Evolutionary conservation across 2,329 filamentous ascomycete species (phyloP).

Genomic region (Apiospora saccharicola): DNA sequence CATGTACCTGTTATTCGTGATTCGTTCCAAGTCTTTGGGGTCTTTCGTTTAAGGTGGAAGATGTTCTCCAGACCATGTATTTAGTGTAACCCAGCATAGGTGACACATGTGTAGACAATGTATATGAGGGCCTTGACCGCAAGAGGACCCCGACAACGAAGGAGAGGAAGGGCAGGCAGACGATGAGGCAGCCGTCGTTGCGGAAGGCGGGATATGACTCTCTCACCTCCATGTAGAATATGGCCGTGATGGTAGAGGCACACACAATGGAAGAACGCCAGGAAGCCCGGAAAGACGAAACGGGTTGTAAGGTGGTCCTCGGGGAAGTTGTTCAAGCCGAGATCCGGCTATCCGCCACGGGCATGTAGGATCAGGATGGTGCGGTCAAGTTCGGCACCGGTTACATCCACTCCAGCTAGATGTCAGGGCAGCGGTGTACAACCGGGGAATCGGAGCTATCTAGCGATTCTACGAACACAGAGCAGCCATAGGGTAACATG

Average conservation of each 20-base stretch:
- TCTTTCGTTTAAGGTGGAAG: too few species aligned
- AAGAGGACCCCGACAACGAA: not conserved
- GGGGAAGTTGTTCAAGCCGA: constrained; percentile 44
- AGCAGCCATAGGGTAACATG: not conserved
- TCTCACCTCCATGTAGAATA: not conserved
- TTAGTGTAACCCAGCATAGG: too few species aligned
- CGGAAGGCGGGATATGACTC: not conserved
- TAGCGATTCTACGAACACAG: not conserved
- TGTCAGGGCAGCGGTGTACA: not conserved
- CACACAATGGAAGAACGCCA: not conserved
- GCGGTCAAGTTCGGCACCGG: constrained; percentile 56
- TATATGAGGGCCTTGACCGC: not conserved
- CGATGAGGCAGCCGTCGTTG: not conserved
- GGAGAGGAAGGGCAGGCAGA: not conserved
- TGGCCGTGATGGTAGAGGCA: accelerated
- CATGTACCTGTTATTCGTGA: not conserved
- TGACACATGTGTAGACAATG: too few species aligned
- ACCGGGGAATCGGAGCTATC: not conserved
- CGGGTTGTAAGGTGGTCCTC: not conserved
- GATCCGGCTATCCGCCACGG: constrained; percentile 53
- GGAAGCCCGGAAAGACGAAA: too few species aligned
- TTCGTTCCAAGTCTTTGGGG: too few species aligned
- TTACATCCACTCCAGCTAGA: constrained; percentile 47
- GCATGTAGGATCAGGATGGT: constrained; percentile 54
- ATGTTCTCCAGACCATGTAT: too few species aligned